Conservation (phyloP, 805 yeast genomes). For the Starmera amethionina region DNA sequence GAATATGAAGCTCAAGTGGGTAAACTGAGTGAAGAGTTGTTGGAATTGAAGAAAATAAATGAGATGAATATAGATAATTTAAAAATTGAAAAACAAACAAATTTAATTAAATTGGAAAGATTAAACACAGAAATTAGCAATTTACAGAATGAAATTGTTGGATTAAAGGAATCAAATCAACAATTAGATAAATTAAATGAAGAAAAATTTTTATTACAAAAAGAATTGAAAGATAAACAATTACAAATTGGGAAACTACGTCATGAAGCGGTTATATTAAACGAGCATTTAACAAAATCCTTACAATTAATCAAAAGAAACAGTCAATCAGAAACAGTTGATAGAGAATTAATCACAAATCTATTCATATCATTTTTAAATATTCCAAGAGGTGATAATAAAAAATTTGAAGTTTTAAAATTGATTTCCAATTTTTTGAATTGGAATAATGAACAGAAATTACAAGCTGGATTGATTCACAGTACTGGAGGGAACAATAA, state of each 20-base stretch:
- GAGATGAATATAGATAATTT: neutral
- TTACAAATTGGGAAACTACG: slow-evolving; percentile 81
- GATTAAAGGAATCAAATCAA: slow-evolving; percentile 17
- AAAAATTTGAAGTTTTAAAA: slow-evolving; percentile 85
- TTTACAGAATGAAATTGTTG: slow-evolving; percentile 17
- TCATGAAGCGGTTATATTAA: slow-evolving; percentile 87
- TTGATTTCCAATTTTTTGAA: slow-evolving; percentile 72
- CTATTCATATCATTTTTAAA: slow-evolving; percentile 75
- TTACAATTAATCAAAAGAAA: slow-evolving; percentile 73
- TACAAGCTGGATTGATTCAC: slow-evolving; percentile 63
- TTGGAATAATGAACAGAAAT: slow-evolving; percentile 79
- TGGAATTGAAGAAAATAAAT: slow-evolving; percentile 3
- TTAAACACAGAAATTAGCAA: neutral
- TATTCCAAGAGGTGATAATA: slow-evolving; percentile 86
- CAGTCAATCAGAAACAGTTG: slow-evolving; percentile 68
- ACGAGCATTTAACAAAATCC: slow-evolving; percentile 94
- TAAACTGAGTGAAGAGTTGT: neutral
- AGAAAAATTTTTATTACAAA: slow-evolving; percentile 27
- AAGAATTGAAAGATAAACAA: slow-evolving; percentile 58
- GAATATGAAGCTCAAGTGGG: neutral
- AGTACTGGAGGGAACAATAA: slow-evolving; percentile 11
- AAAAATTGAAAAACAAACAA: neutral
- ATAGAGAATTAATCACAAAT: slow-evolving; percentile 82
- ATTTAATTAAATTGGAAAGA: slow-evolving; percentile 1
- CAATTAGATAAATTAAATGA: slow-evolving; percentile 16